Base-by-base conservation (phyloP, 805 yeast species). In the Saccharomyces kudriavzevii region DNA sequence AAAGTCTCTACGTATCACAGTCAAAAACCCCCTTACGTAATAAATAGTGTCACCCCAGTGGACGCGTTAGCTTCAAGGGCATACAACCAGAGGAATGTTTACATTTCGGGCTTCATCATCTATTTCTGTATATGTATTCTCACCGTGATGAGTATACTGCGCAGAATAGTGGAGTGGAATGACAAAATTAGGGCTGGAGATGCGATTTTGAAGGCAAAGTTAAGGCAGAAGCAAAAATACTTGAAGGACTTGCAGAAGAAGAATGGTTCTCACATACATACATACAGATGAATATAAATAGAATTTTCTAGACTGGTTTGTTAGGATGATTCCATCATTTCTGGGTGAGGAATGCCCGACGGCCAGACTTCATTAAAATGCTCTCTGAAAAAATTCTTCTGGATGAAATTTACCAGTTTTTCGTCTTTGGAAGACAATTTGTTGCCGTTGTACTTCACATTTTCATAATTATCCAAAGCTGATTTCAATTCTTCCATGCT, bases 301-400 rank as follows among this genome's bases (percentile, higher is more conserved):
- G 17, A 17, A 20, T 17, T 35, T 4, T 11, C 8, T 4, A 10
- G 3, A n/a, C 8, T 5, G 4, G n/a, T n/a, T 35, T 35, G 2
- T 35, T 17, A 17, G 22, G 43, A 17, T 1, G 24, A 17, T 17
- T 35, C 3, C 2, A 8, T 20, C 17, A 49, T 22, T 48, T 56
- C 55, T 25, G 56, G 52, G 31, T 56, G 58, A 27, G 49, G 48
- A 47, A 76, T 69, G n/a, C 81, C 82, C 25, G 79, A 74, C 9
- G 64, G 64, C 96, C 96, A 89, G 2, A 80, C 76, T 64, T 83
- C 87, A 64, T 87, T 80, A 54, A 80, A 64, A 59, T 81, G 85
- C 0, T 63, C 67, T 10, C 84, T 89, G 50, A 81, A 63, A 2
- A 76, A 71, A 17, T 69, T 62, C 20, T 61, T 52, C 56, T 75